Base-by-base conservation (phyloP, 371 early-diverging fungal genomes). In the Apophysomyces trapeziformis region DNA sequence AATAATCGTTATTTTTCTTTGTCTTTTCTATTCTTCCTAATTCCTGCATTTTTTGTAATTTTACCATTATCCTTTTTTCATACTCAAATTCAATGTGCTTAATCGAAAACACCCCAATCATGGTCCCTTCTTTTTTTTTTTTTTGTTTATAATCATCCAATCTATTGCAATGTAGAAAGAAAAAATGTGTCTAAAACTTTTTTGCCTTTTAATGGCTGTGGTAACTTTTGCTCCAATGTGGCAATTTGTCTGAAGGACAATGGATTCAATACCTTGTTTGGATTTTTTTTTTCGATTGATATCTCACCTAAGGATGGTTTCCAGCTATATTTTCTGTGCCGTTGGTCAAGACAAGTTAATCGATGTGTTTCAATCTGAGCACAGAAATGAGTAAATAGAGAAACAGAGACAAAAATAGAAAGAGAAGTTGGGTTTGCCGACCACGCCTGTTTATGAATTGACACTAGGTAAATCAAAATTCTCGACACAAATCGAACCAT, bases 401-500 rank as follows among this genome's bases (percentile, higher is more conserved):
- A 26, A 26, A 26, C 32, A 26, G 32, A 26, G 32, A 26, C 32
- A 26, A 26, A 26, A 26, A 36, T 13, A 9, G 3, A 13, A 58
- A 58, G 13, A 21, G 41, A 7, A 66, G 16, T 36, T 9, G 21
- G 43, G 16, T 6, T 18, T 35, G 35, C 39, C 67, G 70, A 94
- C 96, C 75, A 76, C 85, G 50, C 98, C 96, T 38, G 73, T 92
- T 8, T 85, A 72, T 68, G 88, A 89, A 75, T 94, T 88, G n/a
- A 98, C 96, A 67, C 94, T 90, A n/a, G 93, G 89, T 59, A 98
- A 70, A 70, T 95, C 95, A 68, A 98, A 68, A 98, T 90, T 63
- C 85, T 85, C 35, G 94, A 91, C 16, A 90, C 66, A 75, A 98
- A 98, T 35, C 77, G 70, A 38, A 97, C 90, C 7, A 61, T 60